Conservation (phyloP, 225 moss, liverwort and hornwort genomes). For the Marchantia paleacea region DNA sequence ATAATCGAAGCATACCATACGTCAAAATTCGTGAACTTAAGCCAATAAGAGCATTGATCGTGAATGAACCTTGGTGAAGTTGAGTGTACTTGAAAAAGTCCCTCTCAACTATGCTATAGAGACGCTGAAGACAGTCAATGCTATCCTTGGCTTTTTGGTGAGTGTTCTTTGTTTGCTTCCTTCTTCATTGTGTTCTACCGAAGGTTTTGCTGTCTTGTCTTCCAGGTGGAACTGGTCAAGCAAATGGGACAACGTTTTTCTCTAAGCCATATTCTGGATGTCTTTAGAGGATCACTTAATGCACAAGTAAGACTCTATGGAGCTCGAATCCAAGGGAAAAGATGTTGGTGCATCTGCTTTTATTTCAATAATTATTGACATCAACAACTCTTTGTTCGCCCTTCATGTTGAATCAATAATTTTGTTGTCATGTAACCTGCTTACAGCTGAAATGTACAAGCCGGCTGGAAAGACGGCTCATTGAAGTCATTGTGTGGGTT, state of each 20-base stretch:
- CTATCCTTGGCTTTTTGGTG: no score
- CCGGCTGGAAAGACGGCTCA: neutral
- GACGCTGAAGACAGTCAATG: no score
- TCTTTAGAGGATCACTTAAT: constrained; percentile 80
- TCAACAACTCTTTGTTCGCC: no score
- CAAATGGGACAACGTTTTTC: constrained; percentile 82
- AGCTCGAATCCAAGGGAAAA: neutral
- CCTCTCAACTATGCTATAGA: no score
- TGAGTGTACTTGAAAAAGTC: no score
- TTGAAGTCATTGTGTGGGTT: neutral
- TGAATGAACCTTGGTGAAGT: no score
- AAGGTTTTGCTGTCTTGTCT: neutral
- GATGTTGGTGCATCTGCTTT: no score
- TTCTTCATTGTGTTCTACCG: neutral
- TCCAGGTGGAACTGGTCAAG: constrained; percentile 74
- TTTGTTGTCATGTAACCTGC: neutral
- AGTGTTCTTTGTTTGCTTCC: neutral
- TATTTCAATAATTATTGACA: no score
- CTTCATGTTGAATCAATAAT: neutral
- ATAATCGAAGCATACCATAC: no score
- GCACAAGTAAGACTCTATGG: constrained; percentile 58
- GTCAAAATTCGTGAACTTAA: no score
- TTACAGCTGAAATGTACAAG: neutral
- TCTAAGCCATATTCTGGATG: constrained; percentile 77
- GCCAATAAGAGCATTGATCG: no score